Percentiles rank a stretch among this genome's conserved stretches.
Conservation (phyloP, 257 asterid species). For the Asclepias syriaca region DNA sequence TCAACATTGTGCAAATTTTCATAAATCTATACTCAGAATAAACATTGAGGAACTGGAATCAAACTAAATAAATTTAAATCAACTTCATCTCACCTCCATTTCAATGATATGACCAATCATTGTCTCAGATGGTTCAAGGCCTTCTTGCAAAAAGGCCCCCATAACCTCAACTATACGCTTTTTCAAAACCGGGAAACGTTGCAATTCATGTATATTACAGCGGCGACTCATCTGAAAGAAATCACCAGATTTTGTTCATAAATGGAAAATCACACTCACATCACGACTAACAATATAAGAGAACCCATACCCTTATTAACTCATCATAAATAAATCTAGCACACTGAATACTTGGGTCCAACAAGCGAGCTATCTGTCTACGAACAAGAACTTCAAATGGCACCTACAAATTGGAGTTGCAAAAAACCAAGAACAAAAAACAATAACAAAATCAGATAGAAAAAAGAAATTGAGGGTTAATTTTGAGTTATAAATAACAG, state of each 20-base stretch:
- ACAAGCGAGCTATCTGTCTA: constrained; percentile 79
- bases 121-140: constrained; percentile 77
- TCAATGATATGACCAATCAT: constrained; percentile 84
- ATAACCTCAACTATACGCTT: constrained; percentile 74
- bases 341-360: constrained; percentile 98
- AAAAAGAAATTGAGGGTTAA: not conserved
- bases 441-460: too few species aligned
- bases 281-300: not conserved
- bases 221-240: constrained; percentile 76
- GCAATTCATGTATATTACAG: constrained; percentile 75
- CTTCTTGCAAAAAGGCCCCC: constrained; percentile 71
- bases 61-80: not conserved
- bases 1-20: not conserved
- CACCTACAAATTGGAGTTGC: constrained; percentile 41
- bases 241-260: constrained; percentile 6
- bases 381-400: constrained; percentile 94
- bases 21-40: not conserved
- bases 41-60: not conserved
- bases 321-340: constrained; percentile 90
- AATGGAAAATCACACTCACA: not conserved
- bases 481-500: not conserved
- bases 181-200: constrained; percentile 72
- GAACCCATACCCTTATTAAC: constrained; percentile 67
- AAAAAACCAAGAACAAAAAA: not conserved
- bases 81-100: constrained; percentile 58